A percentile compares a stretch with the other conserved stretches of the same genome.
Evolutionary conservation across 345 rosid species (phyloP).

Genomic region (Brassica carinata): DNA sequence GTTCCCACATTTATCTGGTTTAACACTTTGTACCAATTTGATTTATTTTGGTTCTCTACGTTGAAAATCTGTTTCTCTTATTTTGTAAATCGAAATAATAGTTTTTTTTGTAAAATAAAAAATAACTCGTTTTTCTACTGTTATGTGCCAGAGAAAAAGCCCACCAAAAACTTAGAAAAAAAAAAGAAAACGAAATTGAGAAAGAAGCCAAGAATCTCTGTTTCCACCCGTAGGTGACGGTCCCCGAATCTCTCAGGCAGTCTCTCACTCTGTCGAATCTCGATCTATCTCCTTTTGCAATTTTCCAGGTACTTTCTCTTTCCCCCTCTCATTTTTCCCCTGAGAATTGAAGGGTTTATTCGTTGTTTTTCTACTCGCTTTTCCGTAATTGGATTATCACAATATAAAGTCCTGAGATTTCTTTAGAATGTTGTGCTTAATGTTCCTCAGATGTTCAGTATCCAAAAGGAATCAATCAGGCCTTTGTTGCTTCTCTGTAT

Average conservation of each 20-base stretch:
- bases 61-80: no score
- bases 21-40: no score
- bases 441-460: neutral
- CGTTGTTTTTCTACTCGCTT: neutral
- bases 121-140: neutral
- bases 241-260: conserved; percentile 32
- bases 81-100: no score
- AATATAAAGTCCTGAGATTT: conserved; percentile 5
- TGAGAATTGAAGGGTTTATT: neutral
- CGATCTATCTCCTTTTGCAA: neutral
- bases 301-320: neutral
- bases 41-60: no score
- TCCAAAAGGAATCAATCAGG: neutral
- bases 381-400: conserved; percentile 5
- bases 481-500: conserved; percentile 3
- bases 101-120: no score
- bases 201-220: conserved; percentile 33
- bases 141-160: neutral
- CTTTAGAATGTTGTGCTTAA: no score
- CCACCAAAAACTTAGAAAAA: neutral
- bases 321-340: neutral
- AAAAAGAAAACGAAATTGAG: neutral
- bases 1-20: no score
- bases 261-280: neutral
- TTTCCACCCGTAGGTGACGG: conserved; percentile 22